A percentile compares a stretch with the other conserved stretches of the same genome.
These are phyloP conservation scores for Ensete glaucum DNA, from an alignment of 176 grass and related monocot genomes.

Conservation along the genomic window DNA sequence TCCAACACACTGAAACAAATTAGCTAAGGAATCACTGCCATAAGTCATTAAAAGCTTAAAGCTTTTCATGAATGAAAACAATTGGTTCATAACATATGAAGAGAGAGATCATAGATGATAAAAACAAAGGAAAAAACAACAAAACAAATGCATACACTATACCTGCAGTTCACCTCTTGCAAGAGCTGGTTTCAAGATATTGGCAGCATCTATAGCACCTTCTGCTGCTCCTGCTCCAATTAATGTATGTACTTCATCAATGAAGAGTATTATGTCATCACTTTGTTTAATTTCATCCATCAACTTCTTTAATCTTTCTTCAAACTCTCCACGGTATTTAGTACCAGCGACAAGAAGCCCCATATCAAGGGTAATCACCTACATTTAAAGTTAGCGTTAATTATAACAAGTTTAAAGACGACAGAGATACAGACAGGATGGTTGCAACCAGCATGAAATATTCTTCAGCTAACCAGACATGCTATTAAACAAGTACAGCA, in stretches of 20 bases:
- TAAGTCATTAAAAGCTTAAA: background rate
- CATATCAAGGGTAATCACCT: conserved; percentile 99
- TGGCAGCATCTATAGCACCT: conserved; percentile 93
- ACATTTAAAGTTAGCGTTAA: background rate
- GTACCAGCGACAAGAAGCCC: conserved; percentile 98
- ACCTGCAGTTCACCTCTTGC: conserved; percentile 99
- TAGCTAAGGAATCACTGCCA: no score
- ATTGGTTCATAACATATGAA: background rate
- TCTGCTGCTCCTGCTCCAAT: conserved; percentile 91
- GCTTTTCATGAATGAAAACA: background rate
- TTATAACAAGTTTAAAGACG: background rate
- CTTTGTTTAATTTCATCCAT: conserved; percentile 99
- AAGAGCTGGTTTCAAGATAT: conserved; percentile 94
- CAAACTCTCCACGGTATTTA: conserved; percentile 92
- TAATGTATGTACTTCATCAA: conserved; percentile 94
- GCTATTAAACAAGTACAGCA: no score
- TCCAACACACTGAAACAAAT: conserved; percentile 71
- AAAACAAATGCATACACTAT: background rate
- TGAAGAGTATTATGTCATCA: conserved; percentile 92
- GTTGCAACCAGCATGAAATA: no score
- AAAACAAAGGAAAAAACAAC: background rate
- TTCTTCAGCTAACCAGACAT: no score
- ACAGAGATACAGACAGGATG: background rate
- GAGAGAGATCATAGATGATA: background rate
- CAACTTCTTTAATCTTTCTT: conserved; percentile 93